Evolutionary conservation across 371 early-diverging fungal species (phyloP), one percentile per base, ranked within the genome.

Genomic region (Rhizomucor miehei): DNA sequence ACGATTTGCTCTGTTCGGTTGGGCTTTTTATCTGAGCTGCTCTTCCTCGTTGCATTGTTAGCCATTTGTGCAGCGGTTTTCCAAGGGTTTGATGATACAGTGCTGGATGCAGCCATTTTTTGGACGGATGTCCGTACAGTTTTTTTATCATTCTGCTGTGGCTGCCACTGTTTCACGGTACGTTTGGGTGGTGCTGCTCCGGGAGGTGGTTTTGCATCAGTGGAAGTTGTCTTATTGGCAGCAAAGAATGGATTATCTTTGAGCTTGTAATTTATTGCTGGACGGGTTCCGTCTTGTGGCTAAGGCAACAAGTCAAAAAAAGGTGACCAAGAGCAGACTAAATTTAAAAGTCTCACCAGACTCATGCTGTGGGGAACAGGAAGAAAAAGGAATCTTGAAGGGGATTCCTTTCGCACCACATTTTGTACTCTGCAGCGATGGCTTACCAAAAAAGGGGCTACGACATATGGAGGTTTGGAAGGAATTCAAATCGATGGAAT

Each of bases 191-290:
- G 29, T 46, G 54, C 29, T 45, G 46, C 45, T 17, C 14, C 35
- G 9, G 52, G 34, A 44, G 54, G 45, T 12, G 55, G 55, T 55
- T 48, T 48, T 40, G 48, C 40, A 40, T 55, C 48, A 29, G 16
- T n/a, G n/a, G n/a, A n/a, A 19, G 6, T 45, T 53, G n/a, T 37
- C n/a, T n/a, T 34, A 17, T 34, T 25, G 6, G 38, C 41, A 17
- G 54, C 57, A 45, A 57, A 46, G 43, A 57, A 57, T 13, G 57
- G 57, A 40, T 57, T 57, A 21, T 57, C 57, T 46, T 57, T 57
- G 46, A 57, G 57, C 25, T 57, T 57, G 43, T 57, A 51, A 45
- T 57, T 50, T n/a, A 57, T 25, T 12, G 43, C 24, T 40, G 43
- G 56, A 21, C 44, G 48, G 24, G 43, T 53, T 34, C 29, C 48